Percentiles rank a stretch among this genome's conserved stretches.
Evolutionary conservation across 768 basidiomycete genomes (phyloP).

Genomic region (Russula sp.): DNA sequence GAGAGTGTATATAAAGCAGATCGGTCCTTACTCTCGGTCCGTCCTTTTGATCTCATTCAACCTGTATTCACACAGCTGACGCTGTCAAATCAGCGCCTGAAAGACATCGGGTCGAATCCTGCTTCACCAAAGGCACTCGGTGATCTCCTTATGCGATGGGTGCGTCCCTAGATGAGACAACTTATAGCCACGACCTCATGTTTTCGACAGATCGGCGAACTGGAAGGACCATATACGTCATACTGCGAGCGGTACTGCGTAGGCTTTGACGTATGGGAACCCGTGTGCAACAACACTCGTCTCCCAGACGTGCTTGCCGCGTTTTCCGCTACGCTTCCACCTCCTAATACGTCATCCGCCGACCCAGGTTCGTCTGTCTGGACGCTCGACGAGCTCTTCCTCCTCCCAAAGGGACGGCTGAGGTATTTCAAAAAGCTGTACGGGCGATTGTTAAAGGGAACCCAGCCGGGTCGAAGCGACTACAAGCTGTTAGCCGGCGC

Average conservation of each 20-base stretch:
- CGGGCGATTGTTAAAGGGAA: constrained; percentile 76
- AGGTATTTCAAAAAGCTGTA: constrained; percentile 93
- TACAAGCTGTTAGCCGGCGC: constrained; percentile 76
- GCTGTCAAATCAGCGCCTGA: constrained; percentile 61
- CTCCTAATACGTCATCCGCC: constrained; percentile 38
- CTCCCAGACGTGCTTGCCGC: constrained; percentile 59
- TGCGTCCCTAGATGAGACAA: constrained; percentile 36
- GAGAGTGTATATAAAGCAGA: constrained; percentile 93
- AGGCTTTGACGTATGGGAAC: constrained; percentile 82
- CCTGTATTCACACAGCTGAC: constrained; percentile 17
- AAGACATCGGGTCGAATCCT: constrained; percentile 89
- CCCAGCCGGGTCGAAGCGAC: constrained; percentile 80
- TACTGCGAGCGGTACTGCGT: constrained; percentile 67
- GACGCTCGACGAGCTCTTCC: constrained; percentile 85
- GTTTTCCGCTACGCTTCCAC: constrained; percentile 64
- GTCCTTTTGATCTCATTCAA: constrained; percentile 25
- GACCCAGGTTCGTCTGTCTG: constrained; percentile 44
- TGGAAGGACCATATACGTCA: constrained; percentile 77
- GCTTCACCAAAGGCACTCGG: constrained; percentile 91
- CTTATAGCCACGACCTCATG: constrained; percentile 18
- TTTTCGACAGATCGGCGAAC: constrained; percentile 73
- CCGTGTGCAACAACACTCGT: constrained; percentile 69
- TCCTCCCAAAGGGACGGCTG: constrained; percentile 76
- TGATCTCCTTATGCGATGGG: constrained; percentile 97
- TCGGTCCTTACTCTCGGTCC: constrained; percentile 67